Evolutionary conservation across 2,329 filamentous ascomycete species (phyloP).

Genomic region (Pseudogymnoascus sp.): DNA sequence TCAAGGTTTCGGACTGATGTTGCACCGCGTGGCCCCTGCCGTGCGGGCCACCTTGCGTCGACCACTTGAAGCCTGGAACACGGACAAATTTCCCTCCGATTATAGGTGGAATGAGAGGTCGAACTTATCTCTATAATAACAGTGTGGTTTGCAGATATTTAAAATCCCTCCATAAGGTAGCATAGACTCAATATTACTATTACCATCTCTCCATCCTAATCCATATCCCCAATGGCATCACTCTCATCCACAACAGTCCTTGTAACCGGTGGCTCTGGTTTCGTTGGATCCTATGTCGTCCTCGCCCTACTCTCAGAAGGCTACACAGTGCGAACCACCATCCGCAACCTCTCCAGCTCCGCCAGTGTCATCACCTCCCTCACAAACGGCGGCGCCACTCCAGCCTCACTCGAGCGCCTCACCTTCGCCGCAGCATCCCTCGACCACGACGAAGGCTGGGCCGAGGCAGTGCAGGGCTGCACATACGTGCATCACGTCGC

Average conservation of each 20-base stretch:
- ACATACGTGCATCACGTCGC: constrained; percentile 27
- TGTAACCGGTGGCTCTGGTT: constrained; percentile 27
- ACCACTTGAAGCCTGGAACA: neutral
- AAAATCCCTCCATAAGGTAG: neutral
- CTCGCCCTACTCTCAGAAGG: constrained; percentile 21
- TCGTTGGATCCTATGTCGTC: constrained; percentile 25
- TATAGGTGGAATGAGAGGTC: neutral
- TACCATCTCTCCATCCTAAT: neutral
- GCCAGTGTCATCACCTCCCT: constrained; percentile 21
- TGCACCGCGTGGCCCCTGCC: neutral
- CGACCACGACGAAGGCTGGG: constrained; percentile 24
- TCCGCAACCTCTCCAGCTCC: constrained; percentile 20
- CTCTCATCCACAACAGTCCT: constrained; percentile 17
- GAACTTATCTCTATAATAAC: neutral
- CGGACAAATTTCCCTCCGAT: neutral
- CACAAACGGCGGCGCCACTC: constrained; percentile 16
- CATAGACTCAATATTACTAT: neutral
- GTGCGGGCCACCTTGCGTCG: neutral
- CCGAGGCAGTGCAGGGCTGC: constrained; percentile 22
- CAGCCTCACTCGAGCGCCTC: constrained; percentile 14
- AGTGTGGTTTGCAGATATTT: neutral
- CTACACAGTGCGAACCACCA: constrained; percentile 23
- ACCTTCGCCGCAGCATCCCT: constrained; percentile 25
- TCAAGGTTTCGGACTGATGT: neutral
- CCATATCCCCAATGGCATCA: neutral